Base-by-base conservation (phyloP, 2,329 filamentous ascomycete species). In the Penicillium brasilianum region DNA sequence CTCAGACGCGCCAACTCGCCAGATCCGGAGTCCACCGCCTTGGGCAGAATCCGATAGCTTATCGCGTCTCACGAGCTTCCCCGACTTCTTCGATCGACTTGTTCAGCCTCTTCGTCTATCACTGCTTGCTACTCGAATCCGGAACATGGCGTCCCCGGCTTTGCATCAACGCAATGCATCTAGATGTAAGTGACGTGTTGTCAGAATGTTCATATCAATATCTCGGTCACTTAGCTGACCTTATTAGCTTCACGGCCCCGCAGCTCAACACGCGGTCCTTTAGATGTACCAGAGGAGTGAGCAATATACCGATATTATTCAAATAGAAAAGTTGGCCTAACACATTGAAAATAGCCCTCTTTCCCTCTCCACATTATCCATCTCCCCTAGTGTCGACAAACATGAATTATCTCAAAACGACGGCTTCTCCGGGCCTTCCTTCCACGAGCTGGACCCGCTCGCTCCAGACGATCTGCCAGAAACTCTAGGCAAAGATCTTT, bases 251-350 rank as follows among this genome's bases (percentile, higher is more conserved):
- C 74, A 44, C 73, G 77, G 53, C 77, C 77, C 63, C 77, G 77
- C 67, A 76, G 77, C 66, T 75, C 89, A 48, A 95, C 92, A 4
- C 91, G 88, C 76, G 92, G 91, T 0, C 92, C 92, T 4, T 81
- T 96, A 20, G 92, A 95, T 70, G 80, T 82, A 58, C 66, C 71
- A 63, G 87, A 89, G 65, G 90, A 94, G 90, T 94, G 83, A 78
- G 87, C 76, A 22, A 43, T 48, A 11, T 44, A n/a, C 50, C 41
- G 18, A 22, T 28, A 3, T 11, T 13, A 22, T 50, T 41, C 30
- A 32, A 48, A 22, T 20, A 32, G 30, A 10, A 22, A 46, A 9
- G n/a, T 16, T 8, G 4, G 1, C 43, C 57, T 60, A 25, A 64
- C 37, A 34, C 5, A 52, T 11, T 13, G 34, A 34, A 1, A 16